These are phyloP conservation scores for Colletotrichum eleusines DNA, from an alignment of 2,329 filamentous ascomycete genomes.

Conservation along the genomic window DNA sequence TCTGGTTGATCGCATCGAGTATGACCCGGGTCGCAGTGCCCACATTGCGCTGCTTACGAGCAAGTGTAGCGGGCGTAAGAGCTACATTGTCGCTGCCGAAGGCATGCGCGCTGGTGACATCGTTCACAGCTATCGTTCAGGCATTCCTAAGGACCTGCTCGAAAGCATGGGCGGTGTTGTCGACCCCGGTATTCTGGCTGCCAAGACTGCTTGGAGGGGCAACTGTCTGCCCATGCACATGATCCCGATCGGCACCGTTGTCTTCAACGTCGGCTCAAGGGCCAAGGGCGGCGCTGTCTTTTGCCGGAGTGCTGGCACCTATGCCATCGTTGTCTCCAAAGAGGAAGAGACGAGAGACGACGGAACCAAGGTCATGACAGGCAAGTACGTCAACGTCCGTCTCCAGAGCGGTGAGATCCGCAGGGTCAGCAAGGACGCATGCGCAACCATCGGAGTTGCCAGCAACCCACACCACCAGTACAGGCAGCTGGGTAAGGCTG, in stretches of 20 bases:
- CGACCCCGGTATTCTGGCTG: slow-evolving; percentile 95
- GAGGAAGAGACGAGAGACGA: slow-evolving; percentile 78
- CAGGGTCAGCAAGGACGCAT: slow-evolving; percentile 90
- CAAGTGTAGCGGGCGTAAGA: slow-evolving; percentile 78
- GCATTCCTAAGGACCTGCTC: slow-evolving; percentile 88
- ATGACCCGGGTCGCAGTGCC: slow-evolving; percentile 92
- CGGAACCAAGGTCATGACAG: slow-evolving; percentile 71
- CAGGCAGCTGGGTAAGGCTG: slow-evolving; percentile 92
- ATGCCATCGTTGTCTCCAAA: slow-evolving; percentile 89
- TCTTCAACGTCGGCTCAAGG: slow-evolving; percentile 89
- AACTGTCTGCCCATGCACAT: slow-evolving; percentile 97
- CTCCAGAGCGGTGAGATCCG: slow-evolving; percentile 94
- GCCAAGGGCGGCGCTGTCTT: slow-evolving; percentile 84
- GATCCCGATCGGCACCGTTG: slow-evolving; percentile 92
- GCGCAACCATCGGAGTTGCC: slow-evolving; percentile 92
- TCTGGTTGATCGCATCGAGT: slow-evolving; percentile 92
- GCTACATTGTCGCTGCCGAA: slow-evolving; percentile 95
- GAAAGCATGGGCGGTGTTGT: slow-evolving; percentile 92
- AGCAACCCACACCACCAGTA: slow-evolving; percentile 96
- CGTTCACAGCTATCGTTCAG: slow-evolving; percentile 90
- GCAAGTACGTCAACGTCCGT: slow-evolving; percentile 84
- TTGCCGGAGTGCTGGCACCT: slow-evolving; percentile 94
- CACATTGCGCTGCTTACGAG: slow-evolving; percentile 91
- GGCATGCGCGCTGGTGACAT: slow-evolving; percentile 92
- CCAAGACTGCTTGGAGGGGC: slow-evolving; percentile 92